phyloP scores from a whole-genome alignment of 345 rosid species.

The Gossypium bickii region DNA sequence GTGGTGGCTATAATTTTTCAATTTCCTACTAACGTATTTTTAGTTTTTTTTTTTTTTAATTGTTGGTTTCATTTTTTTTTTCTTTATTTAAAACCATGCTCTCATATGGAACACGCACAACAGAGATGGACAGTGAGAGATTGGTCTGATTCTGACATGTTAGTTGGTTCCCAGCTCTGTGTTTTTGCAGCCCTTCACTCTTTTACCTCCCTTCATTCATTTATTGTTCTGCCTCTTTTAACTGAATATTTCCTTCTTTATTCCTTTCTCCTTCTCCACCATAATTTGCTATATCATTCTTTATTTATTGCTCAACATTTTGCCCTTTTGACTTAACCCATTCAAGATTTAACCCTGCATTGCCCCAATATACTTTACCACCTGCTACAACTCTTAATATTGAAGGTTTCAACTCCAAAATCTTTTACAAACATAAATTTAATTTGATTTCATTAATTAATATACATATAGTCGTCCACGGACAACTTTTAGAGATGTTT shows the following conservation, averaged over 20 bases:
- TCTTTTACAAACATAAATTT: too few species aligned
- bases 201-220: neutral
- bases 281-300: neutral
- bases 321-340: neutral
- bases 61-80: too few species aligned
- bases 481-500: too few species aligned
- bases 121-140: neutral
- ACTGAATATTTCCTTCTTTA: slow-evolving; percentile 6
- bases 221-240: slow-evolving; percentile 6
- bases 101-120: neutral
- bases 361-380: neutral
- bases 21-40: too few species aligned
- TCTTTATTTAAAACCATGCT: neutral
- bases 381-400: too few species aligned
- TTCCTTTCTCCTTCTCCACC: neutral
- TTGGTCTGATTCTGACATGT: slow-evolving; percentile 3
- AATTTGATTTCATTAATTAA: too few species aligned
- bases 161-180: slow-evolving; percentile 9
- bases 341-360: neutral
- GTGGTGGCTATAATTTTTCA: too few species aligned
- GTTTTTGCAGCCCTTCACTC: neutral
- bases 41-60: too few species aligned
- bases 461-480: too few species aligned
- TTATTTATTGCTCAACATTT: neutral
- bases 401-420: too few species aligned